Conservation (phyloP, 305 asterid genomes). For the Fraxinus baroniana region DNA sequence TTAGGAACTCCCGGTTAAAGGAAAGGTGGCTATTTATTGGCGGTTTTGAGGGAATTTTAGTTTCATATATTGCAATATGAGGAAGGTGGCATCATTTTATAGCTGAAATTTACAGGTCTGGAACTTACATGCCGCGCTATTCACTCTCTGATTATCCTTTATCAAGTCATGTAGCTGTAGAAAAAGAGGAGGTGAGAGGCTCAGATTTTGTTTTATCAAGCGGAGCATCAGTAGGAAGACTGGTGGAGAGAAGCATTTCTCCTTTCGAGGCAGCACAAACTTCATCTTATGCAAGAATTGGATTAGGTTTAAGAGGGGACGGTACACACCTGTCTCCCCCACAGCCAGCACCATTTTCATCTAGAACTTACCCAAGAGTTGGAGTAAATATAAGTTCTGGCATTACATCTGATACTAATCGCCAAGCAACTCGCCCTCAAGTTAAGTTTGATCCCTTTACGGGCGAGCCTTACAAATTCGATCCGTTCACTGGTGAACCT, state of each 20-base stretch:
- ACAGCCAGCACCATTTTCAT: conserved; percentile 33
- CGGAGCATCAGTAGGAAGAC: conserved; percentile 16
- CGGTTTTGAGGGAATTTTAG: conserved; percentile 4
- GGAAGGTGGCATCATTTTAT: conserved; percentile 10
- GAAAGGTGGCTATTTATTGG: background rate
- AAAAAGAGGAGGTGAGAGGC: conserved; percentile 35
- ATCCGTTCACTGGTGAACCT: conserved; percentile 93
- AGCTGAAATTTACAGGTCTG: conserved; percentile 48
- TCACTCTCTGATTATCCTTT: conserved; percentile 42
- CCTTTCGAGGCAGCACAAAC: conserved; percentile 24
- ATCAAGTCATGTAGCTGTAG: conserved; percentile 37
- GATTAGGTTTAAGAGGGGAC: conserved; percentile 25
- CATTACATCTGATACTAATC: conserved; percentile 21
- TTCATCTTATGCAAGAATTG: conserved; percentile 31
- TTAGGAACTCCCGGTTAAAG: background rate
- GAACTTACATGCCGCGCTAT: conserved; percentile 40
- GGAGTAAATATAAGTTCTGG: conserved; percentile 27
- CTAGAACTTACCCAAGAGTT: conserved; percentile 33
- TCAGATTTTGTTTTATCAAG: conserved; percentile 19
- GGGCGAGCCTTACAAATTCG: conserved; percentile 87
- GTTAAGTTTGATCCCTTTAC: conserved; percentile 86
- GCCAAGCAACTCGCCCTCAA: conserved; percentile 51
- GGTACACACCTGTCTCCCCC: conserved; percentile 29
- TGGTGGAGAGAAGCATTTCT: conserved; percentile 18
- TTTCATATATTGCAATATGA: background rate